Conservation (phyloP, 305 asterid species). For the Ruellia speciosa region DNA sequence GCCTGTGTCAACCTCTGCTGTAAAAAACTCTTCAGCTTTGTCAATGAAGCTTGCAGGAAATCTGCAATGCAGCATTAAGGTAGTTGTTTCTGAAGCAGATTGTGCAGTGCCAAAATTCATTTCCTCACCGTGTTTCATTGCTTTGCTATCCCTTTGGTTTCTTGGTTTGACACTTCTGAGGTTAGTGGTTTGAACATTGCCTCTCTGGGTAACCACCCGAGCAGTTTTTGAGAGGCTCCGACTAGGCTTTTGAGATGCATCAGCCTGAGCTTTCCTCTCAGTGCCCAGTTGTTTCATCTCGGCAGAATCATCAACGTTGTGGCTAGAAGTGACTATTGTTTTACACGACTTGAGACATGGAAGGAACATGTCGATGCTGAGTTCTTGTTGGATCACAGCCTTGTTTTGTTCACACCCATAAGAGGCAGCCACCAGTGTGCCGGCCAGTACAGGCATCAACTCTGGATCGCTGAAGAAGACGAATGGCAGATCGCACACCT, state of each 20-base stretch:
- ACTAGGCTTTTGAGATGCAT: conserved; percentile 37
- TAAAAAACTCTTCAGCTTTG: conserved; percentile 72
- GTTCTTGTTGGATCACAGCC: conserved; percentile 88
- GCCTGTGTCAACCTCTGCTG: conserved; percentile 33
- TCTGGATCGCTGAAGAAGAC: conserved; percentile 92
- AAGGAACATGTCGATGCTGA: conserved; percentile 93
- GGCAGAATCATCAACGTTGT: conserved; percentile 35
- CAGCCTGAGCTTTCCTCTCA: conserved; percentile 48
- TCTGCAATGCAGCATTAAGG: conserved; percentile 61
- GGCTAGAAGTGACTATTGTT: conserved; percentile 26
- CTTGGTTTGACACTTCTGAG: conserved; percentile 38
- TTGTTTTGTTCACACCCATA: conserved; percentile 92
- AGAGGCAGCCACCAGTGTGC: conserved; percentile 78
- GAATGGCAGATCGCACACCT: conserved; percentile 96
- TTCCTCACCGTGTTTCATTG: conserved; percentile 50
- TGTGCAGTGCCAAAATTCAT: conserved; percentile 31
- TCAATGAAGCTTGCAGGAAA: conserved; percentile 63
- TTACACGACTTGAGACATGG: conserved; percentile 74
- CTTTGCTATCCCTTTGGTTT: conserved; percentile 54
- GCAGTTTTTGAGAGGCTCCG: conserved; percentile 32
- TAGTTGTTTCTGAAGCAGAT: conserved; percentile 35
- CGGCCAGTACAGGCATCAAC: conserved; percentile 80
- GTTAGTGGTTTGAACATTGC: conserved; percentile 25
- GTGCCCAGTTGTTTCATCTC: conserved; percentile 34
- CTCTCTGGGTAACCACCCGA: conserved; percentile 46